Evolutionary conservation across 352 stramenopile species (phyloP), one percentile per base, ranked within the genome.

Genomic region (Pythium scleroteichum): DNA sequence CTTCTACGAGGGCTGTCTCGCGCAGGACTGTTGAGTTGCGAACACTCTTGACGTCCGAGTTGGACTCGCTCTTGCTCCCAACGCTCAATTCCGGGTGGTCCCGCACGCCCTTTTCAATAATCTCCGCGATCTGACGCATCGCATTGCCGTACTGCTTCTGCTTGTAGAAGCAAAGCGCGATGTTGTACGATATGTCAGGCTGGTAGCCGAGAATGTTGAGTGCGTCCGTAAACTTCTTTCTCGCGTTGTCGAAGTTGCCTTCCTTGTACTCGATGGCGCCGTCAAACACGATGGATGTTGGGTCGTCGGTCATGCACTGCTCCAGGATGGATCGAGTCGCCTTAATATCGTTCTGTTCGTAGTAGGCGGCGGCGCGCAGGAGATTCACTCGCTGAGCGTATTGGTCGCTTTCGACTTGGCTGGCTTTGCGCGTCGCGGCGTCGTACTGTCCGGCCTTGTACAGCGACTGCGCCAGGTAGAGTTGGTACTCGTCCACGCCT

Each of bases 391-490:
- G 87, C 71, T 97, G 88, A 23, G 76, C 71, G 61, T 95, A 93
- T 62, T 97, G 88, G 27, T 93, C 84, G 51, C 78, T 88, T 52
- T 94, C 85, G 14, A 96, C 71, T 51, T 93, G 85, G 54, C 82
- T 92, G 14, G 82, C 82, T 58, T 88, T 88, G 55, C 84, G 84
- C 9, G 84, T 91, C 45, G 82, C 84, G 22, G 80, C 71, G 45
- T 94, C 84, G 67, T 90, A 94, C 56, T 94, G 84, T 0, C 82
- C 84, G 3, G 81, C 79, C 73, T 98, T 98, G 74, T 97, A 97
- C 26, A 98, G 75, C 45, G 87, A 89, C 73, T 99, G 96, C n/a
- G 93, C 92, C 53, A 97, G 86, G 73, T 98, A 98, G 26, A 98
- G 65, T 41, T 96, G 84, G 75, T 99, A 99, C 64, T 99, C 94